Base-by-base conservation (phyloP, 305 asterid species). In the Fraxinus ornus region DNA sequence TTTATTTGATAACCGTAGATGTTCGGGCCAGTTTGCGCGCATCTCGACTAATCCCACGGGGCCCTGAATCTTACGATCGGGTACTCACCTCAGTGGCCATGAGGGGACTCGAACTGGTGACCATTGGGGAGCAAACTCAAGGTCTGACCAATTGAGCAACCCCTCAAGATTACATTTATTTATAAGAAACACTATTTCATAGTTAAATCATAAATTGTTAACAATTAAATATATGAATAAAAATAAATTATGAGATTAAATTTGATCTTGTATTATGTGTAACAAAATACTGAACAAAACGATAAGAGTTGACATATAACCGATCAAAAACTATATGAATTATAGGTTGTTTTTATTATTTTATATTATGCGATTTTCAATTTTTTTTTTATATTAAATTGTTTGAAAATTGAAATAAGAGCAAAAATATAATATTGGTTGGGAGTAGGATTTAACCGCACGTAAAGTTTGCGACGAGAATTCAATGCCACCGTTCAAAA, bases 401-500 rank as follows among this genome's bases (percentile, higher is more conserved):
- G 62, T 52, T 52, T 52, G 62, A 26, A 24, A 8, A 21, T 7
- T 64, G 72, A 24, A 10, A 66, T 10, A 12, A 24, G 17, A 10
- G 71, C 62, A 52, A 60, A 60, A 24, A 24, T 24, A 24, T 24
- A 68, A 68, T 26, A 28, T 68, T 28, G 17, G 75, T 10, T 68
- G 75, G 75, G 19, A 24, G 36, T 68, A 64, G 75, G 37, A 68
- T 24, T 13, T 12, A 47, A 47, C 57, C 5, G 6, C 57, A 47
- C 57, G 57, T 15, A 47, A 13, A 3, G 57, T 47, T 13, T 13
- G 5, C 12, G n/a, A 2, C 55, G 5, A 12, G 7, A 66, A 26
- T 24, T 28, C 75, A 68, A 13, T 28, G 75, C 15, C 37, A 68
- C 75, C 37, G 13, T 47, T 47, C 32, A 79, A 79, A 85, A 44